Evolutionary conservation across 306 rosid species (phyloP), one percentile per base, ranked within the genome.

Genomic region (Amphicarpaea edgeworthii): DNA sequence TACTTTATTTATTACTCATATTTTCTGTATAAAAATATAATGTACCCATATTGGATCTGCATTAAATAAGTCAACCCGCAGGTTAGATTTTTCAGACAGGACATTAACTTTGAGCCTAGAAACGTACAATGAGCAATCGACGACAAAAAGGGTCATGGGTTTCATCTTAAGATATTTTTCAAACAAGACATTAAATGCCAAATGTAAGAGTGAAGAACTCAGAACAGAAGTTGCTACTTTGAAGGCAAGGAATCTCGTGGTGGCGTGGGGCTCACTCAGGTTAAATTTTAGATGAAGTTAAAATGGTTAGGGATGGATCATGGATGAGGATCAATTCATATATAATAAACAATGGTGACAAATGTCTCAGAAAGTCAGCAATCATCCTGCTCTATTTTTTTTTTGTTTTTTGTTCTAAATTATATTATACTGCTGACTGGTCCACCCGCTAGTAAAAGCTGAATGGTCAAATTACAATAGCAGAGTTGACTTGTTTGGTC

Each of bases 21-120:
- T 58, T 37, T 14, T 42, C 7, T 23, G n/a, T n/a, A n/a, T n/a
- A n/a, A n/a, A n/a, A n/a, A n/a, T 68, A 49, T 19, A 20, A 49
- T 30, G 37, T 30, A 30, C 37, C 37, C 1, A 47, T 17, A 73
- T 42, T 17, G 50, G 68, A 49, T 72, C 75, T 60, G 68, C 23
- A 77, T 53, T 66, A 28, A 61, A 63, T 7, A 69, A 69, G 88
- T 81, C 88, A 85, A 85, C 83, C 79, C 34, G 62, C 79, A 46
- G 79, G 83, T 77, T 45, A 54, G 85, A 68, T 19, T 73, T 68
- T 73, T 62, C 76, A 68, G 80, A 79, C 62, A 85, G 30, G 55
- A 81, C 81, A 73, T 80, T 76, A 66, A 84, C 50, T 72, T 12
- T 14, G 59, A 67, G 82, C 46, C 64, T 46, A 47, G 83, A 60